A percentile compares a stretch with the other conserved stretches of the same genome.
Conservation (phyloP, 805 yeast species). For the Ogataea ganodermae region DNA sequence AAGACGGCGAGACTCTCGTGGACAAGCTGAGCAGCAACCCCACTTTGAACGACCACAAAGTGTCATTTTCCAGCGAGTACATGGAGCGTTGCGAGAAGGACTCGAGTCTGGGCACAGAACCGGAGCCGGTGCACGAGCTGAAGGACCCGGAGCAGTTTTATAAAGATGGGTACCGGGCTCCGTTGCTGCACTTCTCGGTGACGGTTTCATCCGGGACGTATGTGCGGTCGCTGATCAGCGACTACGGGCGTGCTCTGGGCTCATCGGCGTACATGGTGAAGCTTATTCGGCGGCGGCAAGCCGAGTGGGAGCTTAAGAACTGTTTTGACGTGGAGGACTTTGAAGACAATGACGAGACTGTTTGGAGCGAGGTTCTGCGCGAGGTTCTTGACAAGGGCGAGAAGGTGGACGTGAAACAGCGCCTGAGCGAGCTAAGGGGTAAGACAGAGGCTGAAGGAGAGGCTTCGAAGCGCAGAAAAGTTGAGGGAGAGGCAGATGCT, state of each 20-base stretch:
- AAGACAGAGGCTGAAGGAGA: slow-evolving; percentile 6
- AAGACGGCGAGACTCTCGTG: slow-evolving; percentile 47
- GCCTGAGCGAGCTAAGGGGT: slow-evolving; percentile 31
- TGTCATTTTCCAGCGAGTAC: slow-evolving; percentile 61
- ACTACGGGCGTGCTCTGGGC: slow-evolving; percentile 78
- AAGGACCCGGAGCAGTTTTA: slow-evolving; percentile 35
- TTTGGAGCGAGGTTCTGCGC: slow-evolving; percentile 70
- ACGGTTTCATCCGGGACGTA: slow-evolving; percentile 94
- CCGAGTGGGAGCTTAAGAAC: slow-evolving; percentile 77
- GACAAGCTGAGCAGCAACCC: slow-evolving; percentile 44
- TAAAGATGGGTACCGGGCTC: slow-evolving; percentile 53
- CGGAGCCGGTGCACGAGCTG: slow-evolving; percentile 43
- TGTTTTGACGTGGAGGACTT: slow-evolving; percentile 72
- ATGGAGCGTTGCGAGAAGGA: slow-evolving; percentile 45
- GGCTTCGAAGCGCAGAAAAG: slow-evolving; percentile 9
- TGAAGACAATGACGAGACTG: slow-evolving; percentile 54
- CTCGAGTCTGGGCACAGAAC: slow-evolving; percentile 34
- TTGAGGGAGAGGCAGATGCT: slow-evolving; percentile 6
- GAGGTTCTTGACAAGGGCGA: slow-evolving; percentile 53
- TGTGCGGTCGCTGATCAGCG: slow-evolving; percentile 86
- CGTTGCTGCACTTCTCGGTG: slow-evolving; percentile 70
- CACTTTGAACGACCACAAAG: slow-evolving; percentile 61
- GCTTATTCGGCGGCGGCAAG: slow-evolving; percentile 72
- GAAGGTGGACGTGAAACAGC: slow-evolving; percentile 40
- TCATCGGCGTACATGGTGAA: slow-evolving; percentile 88